Percentiles rank a stretch among this genome's conserved stretches.
phyloP scores from a whole-genome alignment of 2,329 filamentous ascomycete genomes.

The Plectosphaerella cucumerina region DNA sequence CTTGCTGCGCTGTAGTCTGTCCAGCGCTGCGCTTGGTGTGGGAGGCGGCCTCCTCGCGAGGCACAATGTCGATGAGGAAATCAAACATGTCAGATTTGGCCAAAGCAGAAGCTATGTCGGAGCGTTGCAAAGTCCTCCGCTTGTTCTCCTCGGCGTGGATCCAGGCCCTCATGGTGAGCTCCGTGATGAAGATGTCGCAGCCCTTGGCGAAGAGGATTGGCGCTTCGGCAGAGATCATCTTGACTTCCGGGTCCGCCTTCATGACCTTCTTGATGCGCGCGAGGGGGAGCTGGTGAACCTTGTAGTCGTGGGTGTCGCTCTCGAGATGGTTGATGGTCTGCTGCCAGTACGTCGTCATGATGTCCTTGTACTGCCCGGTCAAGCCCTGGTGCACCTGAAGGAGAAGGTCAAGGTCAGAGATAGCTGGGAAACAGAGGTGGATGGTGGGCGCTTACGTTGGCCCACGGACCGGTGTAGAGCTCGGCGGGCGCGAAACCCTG shows the following conservation, averaged over 20 bases:
- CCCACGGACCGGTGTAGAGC: slow-evolving; percentile 90
- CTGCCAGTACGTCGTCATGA: slow-evolving; percentile 98
- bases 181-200: slow-evolving; percentile 98
- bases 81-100: slow-evolving; percentile 99
- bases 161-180: slow-evolving; percentile 98
- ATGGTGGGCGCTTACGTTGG: slow-evolving; percentile 63
- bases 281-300: slow-evolving; percentile 91
- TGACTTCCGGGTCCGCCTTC: slow-evolving; percentile 98
- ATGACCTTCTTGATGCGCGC: slow-evolving; percentile 99
- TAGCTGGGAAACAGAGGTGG: background rate
- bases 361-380: slow-evolving; percentile 89
- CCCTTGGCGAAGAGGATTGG: slow-evolving; percentile 98
- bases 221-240: slow-evolving; percentile 99
- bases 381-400: slow-evolving; percentile 94
- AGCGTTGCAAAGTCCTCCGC: slow-evolving; percentile 87
- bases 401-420: background rate
- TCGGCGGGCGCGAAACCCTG: slow-evolving; percentile 89
- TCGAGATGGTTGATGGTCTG: slow-evolving; percentile 96
- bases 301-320: slow-evolving; percentile 95
- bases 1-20: slow-evolving; percentile 36
- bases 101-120: slow-evolving; percentile 91
- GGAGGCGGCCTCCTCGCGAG: slow-evolving; percentile 84
- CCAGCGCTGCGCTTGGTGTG: slow-evolving; percentile 73
- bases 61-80: slow-evolving; percentile 98
- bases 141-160: slow-evolving; percentile 99